phyloP scores from a whole-genome alignment of 441 rosid species.

The Gossypium davidsonii region DNA sequence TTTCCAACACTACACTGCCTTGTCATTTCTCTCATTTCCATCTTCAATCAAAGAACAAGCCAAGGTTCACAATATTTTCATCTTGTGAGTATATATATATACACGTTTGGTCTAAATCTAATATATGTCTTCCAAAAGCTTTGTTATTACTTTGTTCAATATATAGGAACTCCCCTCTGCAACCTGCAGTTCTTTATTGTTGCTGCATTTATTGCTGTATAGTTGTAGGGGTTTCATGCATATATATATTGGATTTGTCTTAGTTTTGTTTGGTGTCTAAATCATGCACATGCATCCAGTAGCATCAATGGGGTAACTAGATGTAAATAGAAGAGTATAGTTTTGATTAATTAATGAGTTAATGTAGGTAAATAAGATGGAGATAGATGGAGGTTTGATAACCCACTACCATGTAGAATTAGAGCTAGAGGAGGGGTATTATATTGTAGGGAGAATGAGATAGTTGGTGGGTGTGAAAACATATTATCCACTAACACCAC shows the following conservation, averaged over 20 bases:
- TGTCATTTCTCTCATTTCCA: neutral
- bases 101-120: neutral
- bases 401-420: neutral
- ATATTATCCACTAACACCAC: conserved; percentile 21
- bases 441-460: neutral
- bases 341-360: neutral
- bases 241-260: neutral
- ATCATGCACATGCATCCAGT: neutral
- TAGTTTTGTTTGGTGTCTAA: neutral
- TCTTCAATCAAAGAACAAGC: neutral
- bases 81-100: neutral
- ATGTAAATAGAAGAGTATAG: neutral
- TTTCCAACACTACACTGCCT: neutral
- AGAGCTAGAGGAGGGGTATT: conserved; percentile 1
- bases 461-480: conserved; percentile 24
- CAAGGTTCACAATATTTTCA: neutral
- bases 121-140: neutral
- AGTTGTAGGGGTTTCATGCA: neutral
- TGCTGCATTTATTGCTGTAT: neutral
- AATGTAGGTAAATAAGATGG: neutral
- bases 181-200: neutral
- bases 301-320: neutral
- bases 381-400: neutral
- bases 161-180: neutral
- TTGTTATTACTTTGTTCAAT: neutral